Evolutionary conservation across 805 yeast species (phyloP).

Genomic region (Wickerhamomyces chambardii): DNA sequence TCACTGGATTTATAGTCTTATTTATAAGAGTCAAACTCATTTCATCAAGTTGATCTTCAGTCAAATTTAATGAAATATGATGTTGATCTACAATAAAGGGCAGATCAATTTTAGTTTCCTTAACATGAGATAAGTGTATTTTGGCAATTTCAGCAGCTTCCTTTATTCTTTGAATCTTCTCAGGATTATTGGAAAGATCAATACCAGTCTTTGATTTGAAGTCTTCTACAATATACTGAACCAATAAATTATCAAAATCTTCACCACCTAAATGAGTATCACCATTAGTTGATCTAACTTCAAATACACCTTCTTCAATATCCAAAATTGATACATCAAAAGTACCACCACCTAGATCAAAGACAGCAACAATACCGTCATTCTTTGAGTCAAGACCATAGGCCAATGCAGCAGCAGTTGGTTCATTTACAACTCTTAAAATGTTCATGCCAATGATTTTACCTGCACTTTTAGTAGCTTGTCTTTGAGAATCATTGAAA

Average conservation of each 20-base stretch:
- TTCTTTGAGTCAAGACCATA: constrained; percentile 57
- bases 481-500: constrained; percentile 74
- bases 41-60: constrained; percentile 60
- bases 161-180: constrained; percentile 62
- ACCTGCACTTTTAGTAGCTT: constrained; percentile 74
- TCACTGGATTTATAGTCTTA: constrained; percentile 64
- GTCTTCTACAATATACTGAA: constrained; percentile 39
- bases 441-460: constrained; percentile 63
- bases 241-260: constrained; percentile 62
- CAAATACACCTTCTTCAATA: constrained; percentile 72
- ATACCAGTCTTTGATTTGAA: constrained; percentile 44
- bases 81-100: constrained; percentile 61
- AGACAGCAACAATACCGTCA: constrained; percentile 33
- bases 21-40: constrained; percentile 60
- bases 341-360: constrained; percentile 79
- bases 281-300: constrained; percentile 77
- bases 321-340: constrained; percentile 71
- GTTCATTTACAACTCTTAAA: constrained; percentile 69
- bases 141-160: constrained; percentile 73
- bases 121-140: constrained; percentile 63
- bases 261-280: constrained; percentile 80
- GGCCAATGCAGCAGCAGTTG: constrained; percentile 81
- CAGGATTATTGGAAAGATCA: constrained; percentile 41
- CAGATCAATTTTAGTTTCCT: constrained; percentile 50
- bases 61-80: constrained; percentile 48